phyloP scores from a whole-genome alignment of 345 rosid species.

The Eucalyptus erythrocorys region DNA sequence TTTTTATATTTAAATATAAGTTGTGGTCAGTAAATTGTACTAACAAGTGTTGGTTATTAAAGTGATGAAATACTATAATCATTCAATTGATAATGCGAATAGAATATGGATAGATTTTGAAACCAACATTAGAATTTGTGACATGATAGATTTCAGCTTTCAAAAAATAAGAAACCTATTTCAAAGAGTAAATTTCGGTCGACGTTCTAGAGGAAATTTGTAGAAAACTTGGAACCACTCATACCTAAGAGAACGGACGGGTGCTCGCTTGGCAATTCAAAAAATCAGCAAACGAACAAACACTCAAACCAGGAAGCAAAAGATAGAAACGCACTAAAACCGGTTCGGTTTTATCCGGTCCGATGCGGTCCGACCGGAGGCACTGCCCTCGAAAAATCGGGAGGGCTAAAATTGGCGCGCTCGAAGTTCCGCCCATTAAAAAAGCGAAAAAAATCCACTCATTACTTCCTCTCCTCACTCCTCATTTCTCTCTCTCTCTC shows the following conservation, averaged over 20 bases:
- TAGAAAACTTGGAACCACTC: fast-evolving
- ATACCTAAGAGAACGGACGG: too few relatives aligned
- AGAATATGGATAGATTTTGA: fast-evolving
- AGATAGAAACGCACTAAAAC: background rate
- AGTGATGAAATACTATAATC: too few relatives aligned
- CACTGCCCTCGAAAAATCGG: background rate
- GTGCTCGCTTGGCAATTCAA: background rate
- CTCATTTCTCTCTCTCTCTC: background rate
- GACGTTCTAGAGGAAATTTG: too few relatives aligned
- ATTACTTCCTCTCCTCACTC: background rate
- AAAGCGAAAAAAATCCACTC: too few relatives aligned
- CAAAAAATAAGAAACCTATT: too few relatives aligned
- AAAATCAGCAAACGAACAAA: background rate
- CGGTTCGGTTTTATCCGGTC: background rate
- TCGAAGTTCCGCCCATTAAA: background rate
- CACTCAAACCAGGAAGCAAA: too few relatives aligned
- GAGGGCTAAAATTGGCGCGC: background rate
- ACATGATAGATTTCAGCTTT: fast-evolving
- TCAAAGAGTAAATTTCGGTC: fast-evolving
- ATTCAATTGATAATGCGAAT: too few relatives aligned
- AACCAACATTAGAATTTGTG: fast-evolving
- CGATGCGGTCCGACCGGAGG: background rate
- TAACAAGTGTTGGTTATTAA: too few relatives aligned
- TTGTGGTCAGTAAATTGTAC: fast-evolving
- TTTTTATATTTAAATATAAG: fast-evolving